phyloP scores from a whole-genome alignment of 2,329 filamentous ascomycete species.

The Cladosporium sp. region DNA sequence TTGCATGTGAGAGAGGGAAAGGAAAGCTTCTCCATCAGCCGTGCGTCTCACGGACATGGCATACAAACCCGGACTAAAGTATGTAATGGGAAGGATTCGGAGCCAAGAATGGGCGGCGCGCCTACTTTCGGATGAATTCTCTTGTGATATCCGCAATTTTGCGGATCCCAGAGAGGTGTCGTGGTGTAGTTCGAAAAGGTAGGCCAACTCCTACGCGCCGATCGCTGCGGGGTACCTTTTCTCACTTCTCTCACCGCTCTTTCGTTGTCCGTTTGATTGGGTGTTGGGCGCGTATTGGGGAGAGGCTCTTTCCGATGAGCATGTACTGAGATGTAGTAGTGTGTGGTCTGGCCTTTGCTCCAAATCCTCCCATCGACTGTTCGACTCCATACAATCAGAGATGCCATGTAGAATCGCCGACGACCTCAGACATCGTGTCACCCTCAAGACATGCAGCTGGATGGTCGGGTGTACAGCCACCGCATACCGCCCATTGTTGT shows the following conservation, averaged over 20 bases:
- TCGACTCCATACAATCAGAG: background rate
- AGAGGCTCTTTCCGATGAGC: constrained; percentile 4
- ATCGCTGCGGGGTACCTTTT: constrained; percentile 13
- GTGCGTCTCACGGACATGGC: no score
- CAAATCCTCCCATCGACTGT: no score
- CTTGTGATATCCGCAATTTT: background rate
- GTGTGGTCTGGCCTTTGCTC: background rate
- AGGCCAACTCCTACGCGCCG: constrained; percentile 1
- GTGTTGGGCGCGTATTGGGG: background rate
- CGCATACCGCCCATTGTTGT: constrained; percentile 9
- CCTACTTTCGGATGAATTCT: background rate
- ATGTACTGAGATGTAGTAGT: background rate
- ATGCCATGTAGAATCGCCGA: constrained; percentile 1
- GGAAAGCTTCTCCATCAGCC: no score
- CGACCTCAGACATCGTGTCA: constrained; percentile 4
- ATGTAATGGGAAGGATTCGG: no score
- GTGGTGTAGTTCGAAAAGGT: background rate
- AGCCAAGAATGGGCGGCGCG: no score
- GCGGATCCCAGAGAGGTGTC: constrained; percentile 5
- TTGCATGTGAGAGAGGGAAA: no score
- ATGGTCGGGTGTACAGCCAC: constrained; percentile 6
- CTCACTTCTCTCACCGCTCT: constrained; percentile 10
- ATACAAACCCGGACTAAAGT: no score
- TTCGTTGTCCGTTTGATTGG: constrained; percentile 6
- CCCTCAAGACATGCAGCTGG: constrained; percentile 9